These are phyloP conservation scores for Syzygium oleosum DNA, from an alignment of 345 rosid genomes.

Conservation along the genomic window DNA sequence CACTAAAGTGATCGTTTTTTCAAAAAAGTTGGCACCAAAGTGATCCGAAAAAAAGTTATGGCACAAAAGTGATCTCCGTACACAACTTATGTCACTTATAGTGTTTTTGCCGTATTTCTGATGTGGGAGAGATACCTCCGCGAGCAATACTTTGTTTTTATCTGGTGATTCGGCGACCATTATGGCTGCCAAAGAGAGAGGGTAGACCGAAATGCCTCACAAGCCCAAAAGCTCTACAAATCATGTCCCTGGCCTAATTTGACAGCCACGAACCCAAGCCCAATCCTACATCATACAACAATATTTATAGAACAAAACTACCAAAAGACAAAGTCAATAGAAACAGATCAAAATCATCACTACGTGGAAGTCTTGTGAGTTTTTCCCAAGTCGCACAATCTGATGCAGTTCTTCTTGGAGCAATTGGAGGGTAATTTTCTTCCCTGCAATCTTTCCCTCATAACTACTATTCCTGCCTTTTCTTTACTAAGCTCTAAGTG, in stretches of 20 bases:
- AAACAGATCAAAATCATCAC: neutral
- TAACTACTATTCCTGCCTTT: no score
- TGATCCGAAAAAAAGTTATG: no score
- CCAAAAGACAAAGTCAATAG: neutral
- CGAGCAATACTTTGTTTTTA: neutral
- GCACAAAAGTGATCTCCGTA: no score
- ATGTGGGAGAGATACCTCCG: neutral
- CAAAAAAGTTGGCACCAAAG: no score
- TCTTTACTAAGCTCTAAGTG: conserved; percentile 52
- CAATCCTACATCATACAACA: neutral
- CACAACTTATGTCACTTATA: no score
- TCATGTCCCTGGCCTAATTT: neutral
- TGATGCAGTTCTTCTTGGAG: conserved; percentile 88
- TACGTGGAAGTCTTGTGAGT: neutral
- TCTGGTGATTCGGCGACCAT: neutral
- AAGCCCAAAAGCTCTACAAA: no score
- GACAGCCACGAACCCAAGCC: neutral
- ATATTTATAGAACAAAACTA: neutral
- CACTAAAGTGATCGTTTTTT: no score
- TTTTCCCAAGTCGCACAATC: conserved; percentile 5
- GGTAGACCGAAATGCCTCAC: no score
- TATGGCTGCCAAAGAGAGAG: neutral
- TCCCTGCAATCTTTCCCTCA: neutral
- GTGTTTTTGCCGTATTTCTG: no score
- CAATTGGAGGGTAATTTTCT: conserved; percentile 76